Base-by-base conservation (phyloP, 129 eudicot genomes). In the Tagetes patula region DNA sequence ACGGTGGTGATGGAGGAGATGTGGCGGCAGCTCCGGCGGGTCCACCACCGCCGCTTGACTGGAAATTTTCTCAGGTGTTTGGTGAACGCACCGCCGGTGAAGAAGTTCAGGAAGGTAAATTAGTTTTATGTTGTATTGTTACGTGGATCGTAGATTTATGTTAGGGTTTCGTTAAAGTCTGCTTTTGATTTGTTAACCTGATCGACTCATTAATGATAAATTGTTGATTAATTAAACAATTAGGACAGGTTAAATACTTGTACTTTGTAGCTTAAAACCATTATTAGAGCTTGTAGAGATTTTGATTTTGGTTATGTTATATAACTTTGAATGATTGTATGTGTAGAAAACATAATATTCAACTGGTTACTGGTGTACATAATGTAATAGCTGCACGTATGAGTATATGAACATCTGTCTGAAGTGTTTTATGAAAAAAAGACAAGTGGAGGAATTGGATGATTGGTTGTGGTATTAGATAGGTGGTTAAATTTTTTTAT, bases 51-150 rank as follows among this genome's bases (percentile, higher is more conserved):
- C 83, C 96, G 85, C 89, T 90, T 53, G 94, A 90, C 71, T 90
- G 96, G 96, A 90, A 85, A 73, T 90, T 87, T 71, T 85, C 93
- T 49, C 90, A 90, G 90, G 93, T 87, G 6, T 87, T 87, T 14
- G 96, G 91, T 53, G 96, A 87, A 72, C 85, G 87, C 10, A 67
- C 86, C 42, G 85, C 91, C 60, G 96, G 91, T 30, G 94, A 90
- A 69, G 88, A 83, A 83, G 91, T 85, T 52, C 89, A 87, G 20
- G 94, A 84, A 78, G 83, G 88, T 84, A 78, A 37, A 70, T 11
- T 68, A 68, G 70, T 62, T 66, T 38, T 56, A 0, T 56, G 4
- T 60, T 61, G 37, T 59, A 20, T 67, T 47, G 64, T 41, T 39
- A 60, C 34, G 13, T 70, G 71, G 76, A 77, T 77, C 76, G 70